These are phyloP conservation scores for Tricholoma bakamatsutake DNA, from an alignment of 768 basidiomycete species.

Conservation along the genomic window DNA sequence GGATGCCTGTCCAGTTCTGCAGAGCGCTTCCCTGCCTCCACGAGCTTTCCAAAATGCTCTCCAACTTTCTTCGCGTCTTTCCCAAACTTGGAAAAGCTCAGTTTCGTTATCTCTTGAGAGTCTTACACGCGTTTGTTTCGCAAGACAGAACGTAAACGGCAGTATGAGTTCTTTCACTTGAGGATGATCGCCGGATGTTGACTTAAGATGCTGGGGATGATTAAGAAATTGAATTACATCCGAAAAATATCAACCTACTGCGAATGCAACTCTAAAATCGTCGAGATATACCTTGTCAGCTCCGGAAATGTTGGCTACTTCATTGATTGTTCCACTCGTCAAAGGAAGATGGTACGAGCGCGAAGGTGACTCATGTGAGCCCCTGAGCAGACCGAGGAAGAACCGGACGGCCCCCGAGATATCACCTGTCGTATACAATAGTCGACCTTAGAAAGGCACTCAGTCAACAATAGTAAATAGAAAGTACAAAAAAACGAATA, in stretches of 20 bases:
- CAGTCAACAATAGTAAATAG: neutral
- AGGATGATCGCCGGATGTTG: constrained; percentile 44
- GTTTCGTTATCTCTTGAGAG: constrained; percentile 44
- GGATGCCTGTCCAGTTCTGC: constrained; percentile 50
- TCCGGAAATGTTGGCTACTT: constrained; percentile 22
- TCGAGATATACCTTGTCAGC: constrained; percentile 73
- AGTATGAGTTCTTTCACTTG: constrained; percentile 44
- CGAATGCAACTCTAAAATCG: constrained; percentile 84
- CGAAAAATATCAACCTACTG: constrained; percentile 39
- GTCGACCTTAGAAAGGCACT: constrained; percentile 46
- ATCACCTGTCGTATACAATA: constrained; percentile 90
- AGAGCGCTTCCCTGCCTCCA: constrained; percentile 50
- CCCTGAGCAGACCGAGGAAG: constrained; percentile 69
- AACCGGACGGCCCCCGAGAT: constrained; percentile 67
- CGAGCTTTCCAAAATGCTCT: constrained; percentile 46
- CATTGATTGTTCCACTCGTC: constrained; percentile 14
- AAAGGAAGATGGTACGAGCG: constrained; percentile 2
- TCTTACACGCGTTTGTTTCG: constrained; percentile 50
- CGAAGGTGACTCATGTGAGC: constrained; percentile 16
- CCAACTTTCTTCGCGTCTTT: constrained; percentile 63
- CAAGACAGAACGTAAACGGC: constrained; percentile 62
- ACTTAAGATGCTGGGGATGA: constrained; percentile 59
- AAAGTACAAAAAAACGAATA: constrained; percentile 19
- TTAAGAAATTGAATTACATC: neutral
- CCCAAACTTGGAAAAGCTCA: constrained; percentile 50